A percentile compares a stretch with the other conserved stretches of the same genome.
Conservation (phyloP, 139 green algal genomes). For the Chlorella sp. region DNA sequence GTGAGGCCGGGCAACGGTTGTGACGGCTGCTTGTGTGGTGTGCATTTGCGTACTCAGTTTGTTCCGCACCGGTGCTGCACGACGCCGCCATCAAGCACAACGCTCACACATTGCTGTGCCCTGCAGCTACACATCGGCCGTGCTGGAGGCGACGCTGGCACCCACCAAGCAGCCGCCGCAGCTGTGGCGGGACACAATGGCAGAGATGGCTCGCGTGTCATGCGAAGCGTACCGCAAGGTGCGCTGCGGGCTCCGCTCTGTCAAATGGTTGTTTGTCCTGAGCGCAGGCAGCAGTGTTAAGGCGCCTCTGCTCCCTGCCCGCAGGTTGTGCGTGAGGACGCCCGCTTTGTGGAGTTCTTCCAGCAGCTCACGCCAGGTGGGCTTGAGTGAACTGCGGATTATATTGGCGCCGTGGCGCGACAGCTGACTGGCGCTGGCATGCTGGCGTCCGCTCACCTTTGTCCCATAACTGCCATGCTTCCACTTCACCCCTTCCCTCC, state of each 20-base stretch:
- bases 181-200: slow-evolving; percentile 84
- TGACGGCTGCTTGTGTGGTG: no score
- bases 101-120: no score
- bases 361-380: slow-evolving; percentile 42
- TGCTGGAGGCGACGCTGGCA: slow-evolving; percentile 84
- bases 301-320: no score
- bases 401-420: no score
- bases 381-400: background rate
- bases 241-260: no score
- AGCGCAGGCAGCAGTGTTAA: no score
- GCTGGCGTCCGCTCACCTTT: background rate
- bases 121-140: slow-evolving; percentile 74
- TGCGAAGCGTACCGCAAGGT: slow-evolving; percentile 72
- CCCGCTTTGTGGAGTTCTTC: slow-evolving; percentile 94
- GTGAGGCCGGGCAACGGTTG: slow-evolving; percentile 35
- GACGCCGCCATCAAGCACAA: background rate
- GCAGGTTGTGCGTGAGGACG: slow-evolving; percentile 62
- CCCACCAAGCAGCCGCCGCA: slow-evolving; percentile 53
- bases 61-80: no score
- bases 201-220: slow-evolving; percentile 71
- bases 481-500: background rate
- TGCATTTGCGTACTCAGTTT: no score
- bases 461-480: background rate
- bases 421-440: no score
- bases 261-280: no score